Evolutionary conservation across 345 rosid genomes (phyloP), one percentile per base, ranked within the genome.

Genomic region (Salix purpurea): DNA sequence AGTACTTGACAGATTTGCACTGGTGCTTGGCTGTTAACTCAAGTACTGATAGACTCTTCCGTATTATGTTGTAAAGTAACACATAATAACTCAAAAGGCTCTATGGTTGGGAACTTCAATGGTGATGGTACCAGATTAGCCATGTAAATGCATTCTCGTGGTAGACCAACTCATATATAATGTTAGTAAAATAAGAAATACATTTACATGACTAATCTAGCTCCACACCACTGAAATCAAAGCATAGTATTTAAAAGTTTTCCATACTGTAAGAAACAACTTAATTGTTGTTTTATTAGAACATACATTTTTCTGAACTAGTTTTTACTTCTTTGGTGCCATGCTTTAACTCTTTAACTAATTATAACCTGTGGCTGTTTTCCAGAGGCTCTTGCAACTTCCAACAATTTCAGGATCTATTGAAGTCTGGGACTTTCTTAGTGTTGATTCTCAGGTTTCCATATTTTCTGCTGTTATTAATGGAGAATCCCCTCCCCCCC

Each of bases 351-450:
- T 61, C 28, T 7, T 75, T 72, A 44, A 37, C 21, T 71, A 28
- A 69, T 69, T 32, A 24, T 30, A 69, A 67, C 8, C 28, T 79
- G 67, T 62, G 61, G 81, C 30, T 78, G 71, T 71, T 86, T 77
- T 70, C 76, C 95, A 94, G 99, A 88, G 86, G 83, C 90, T 96
- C 56, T 82, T 96, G 87, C 97, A 90, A 84, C 90, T 89, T 84
- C 98, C 96, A 71, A 91, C 86, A 76, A 76, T 96, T 86, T 94
- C 99, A 54, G 98, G 97, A 81, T 96, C 98, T 15, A 89, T 96
- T 83, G 99, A 96, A 83, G 98, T 96, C 77, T 92, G 99, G 99
- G 98, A 94, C 88, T 96, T 96, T 76, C 89, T 96, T 74, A 92
- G 94, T 68, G 93, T 96, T 75, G 99, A 96, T 87, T 96, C 99